Percentiles rank a stretch among this genome's conserved stretches.
Conservation (phyloP, 2,329 filamentous ascomycete species). For the Lasiodiplodia citricola region DNA sequence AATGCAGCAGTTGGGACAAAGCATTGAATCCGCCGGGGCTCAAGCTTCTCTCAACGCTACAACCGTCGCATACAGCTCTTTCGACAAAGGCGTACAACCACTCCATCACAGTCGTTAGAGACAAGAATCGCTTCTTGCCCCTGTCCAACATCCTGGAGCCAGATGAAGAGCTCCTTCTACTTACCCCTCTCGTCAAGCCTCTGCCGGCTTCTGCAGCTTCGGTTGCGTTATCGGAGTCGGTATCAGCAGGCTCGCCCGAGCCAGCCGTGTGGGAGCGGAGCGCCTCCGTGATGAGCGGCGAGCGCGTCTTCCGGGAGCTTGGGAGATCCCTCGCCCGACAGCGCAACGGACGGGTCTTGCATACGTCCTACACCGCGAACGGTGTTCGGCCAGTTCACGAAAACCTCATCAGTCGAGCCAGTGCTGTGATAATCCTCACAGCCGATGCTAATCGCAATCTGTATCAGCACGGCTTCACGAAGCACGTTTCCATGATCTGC, state of each 20-base stretch:
- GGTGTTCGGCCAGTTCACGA: conserved; percentile 92
- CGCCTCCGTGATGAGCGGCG: conserved; percentile 81
- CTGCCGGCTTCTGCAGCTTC: conserved; percentile 88
- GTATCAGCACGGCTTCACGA: conserved; percentile 93
- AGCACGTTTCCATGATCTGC: conserved; percentile 95
- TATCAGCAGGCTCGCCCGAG: conserved; percentile 60
- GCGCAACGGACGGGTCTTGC: conserved; percentile 82
- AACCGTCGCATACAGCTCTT: conserved; percentile 79
- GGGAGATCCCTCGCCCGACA: conserved; percentile 86
- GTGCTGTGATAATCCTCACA: conserved; percentile 86
- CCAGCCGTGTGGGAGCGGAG: conserved; percentile 62
- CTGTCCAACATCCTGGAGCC: conserved; percentile 80
- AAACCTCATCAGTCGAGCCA: conserved; percentile 85
- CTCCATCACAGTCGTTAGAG: conserved; percentile 90
- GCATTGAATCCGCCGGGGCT: conserved; percentile 87
- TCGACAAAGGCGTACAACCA: conserved; percentile 88
- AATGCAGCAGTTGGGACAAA: conserved; percentile 87
- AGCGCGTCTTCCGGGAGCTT: conserved; percentile 89
- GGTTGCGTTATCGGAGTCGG: conserved; percentile 69
- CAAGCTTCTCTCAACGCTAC: conserved; percentile 76
- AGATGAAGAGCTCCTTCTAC: conserved; percentile 84
- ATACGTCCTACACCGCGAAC: conserved; percentile 95
- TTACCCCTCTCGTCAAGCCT: conserved; percentile 90
- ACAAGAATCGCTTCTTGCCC: conserved; percentile 84
- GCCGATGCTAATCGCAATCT: conserved; percentile 93